Conservation (phyloP, 805 yeast species). For the Priceomyces haplophilus region DNA sequence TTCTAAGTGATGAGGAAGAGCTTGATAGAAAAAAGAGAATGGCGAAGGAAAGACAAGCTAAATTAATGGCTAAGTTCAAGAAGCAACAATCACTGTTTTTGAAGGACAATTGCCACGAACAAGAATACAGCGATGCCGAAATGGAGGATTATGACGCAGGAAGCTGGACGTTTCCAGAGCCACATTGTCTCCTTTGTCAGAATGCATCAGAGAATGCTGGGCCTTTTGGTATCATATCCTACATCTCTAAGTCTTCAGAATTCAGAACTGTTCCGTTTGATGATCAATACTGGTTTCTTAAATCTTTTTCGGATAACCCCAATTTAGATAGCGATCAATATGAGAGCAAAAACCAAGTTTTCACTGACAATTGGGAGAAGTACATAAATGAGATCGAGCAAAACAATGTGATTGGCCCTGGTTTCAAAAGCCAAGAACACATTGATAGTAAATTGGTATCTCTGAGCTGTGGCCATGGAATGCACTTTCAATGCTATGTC, state of each 20-base stretch:
- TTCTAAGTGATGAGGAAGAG: conserved; percentile 30
- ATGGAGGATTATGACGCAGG: conserved; percentile 31
- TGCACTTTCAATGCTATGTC: conserved; percentile 77
- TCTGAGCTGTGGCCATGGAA: conserved; percentile 89
- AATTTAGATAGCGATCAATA: conserved; percentile 37
- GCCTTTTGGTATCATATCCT: conserved; percentile 72
- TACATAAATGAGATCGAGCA: conserved; percentile 37
- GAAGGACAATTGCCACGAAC: conserved; percentile 41
- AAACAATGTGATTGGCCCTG: conserved; percentile 61
- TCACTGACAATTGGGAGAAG: conserved; percentile 33
- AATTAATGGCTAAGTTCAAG: conserved; percentile 73
- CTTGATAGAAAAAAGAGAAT: conserved; percentile 58
- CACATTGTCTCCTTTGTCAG: conserved; percentile 78
- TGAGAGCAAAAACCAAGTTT: conserved; percentile 13
- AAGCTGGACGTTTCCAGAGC: conserved; percentile 68
- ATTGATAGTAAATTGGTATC: conserved; percentile 48
- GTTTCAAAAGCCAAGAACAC: conserved; percentile 48
- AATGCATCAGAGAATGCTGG: conserved; percentile 65
- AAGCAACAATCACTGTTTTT: conserved; percentile 77
- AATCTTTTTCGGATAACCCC: conserved; percentile 52
- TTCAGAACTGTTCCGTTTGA: conserved; percentile 64
- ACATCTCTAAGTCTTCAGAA: conserved; percentile 55
- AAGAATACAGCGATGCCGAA: conserved; percentile 40
- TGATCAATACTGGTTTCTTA: conserved; percentile 61
- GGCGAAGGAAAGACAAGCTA: conserved; percentile 68